phyloP scores from a whole-genome alignment of 345 rosid genomes.

The Citrus maxima region DNA sequence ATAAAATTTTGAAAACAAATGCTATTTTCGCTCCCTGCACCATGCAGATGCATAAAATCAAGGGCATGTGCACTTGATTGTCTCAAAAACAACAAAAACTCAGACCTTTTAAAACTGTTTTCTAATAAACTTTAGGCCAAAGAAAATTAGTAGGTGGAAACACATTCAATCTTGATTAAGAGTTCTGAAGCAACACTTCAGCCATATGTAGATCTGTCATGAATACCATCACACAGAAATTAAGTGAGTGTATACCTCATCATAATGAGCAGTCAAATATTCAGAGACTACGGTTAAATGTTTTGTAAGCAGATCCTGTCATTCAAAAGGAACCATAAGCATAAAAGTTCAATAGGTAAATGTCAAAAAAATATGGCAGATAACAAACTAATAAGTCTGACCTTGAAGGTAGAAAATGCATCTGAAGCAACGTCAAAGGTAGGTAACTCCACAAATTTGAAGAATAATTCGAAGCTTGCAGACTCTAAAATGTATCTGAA shows the following conservation, averaged over 20 bases:
- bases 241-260: constrained; percentile 55
- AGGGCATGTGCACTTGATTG: background rate
- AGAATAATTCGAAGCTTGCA: constrained; percentile 89
- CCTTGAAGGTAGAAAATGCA: constrained; percentile 98
- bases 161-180: background rate
- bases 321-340: constrained; percentile 15
- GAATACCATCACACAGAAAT: background rate
- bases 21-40: background rate
- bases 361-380: constrained; percentile 6
- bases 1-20: background rate
- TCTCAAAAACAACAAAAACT: background rate
- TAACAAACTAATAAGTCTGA: constrained; percentile 28
- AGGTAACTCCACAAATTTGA: constrained; percentile 94
- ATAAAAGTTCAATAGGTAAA: constrained; percentile 10
- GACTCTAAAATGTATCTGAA: constrained; percentile 92
- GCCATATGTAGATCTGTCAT: background rate
- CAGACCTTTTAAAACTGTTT: background rate
- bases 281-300: constrained; percentile 72
- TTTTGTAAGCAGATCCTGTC: constrained; percentile 88
- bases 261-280: constrained; percentile 76
- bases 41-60: background rate
- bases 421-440: constrained; percentile 95
- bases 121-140: background rate
- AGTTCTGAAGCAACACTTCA: constrained; percentile 4
- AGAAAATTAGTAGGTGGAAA: background rate